Evolutionary conservation across 768 basidiomycete species (phyloP), one percentile per base, ranked within the genome.

Genomic region (Phlebiopsis gigantea): DNA sequence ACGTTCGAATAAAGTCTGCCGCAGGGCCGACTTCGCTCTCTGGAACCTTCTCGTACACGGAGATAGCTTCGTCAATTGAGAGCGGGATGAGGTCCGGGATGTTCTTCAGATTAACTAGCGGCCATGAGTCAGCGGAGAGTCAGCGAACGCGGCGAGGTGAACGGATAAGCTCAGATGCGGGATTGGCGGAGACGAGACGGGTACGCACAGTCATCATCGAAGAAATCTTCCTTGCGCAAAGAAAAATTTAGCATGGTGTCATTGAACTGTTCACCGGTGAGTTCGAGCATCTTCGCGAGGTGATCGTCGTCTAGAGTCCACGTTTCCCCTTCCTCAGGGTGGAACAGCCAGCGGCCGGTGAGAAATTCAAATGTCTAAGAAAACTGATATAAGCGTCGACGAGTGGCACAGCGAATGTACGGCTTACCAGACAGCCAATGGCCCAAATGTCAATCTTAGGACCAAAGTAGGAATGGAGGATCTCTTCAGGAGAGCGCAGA

Each of bases 361-460:
- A 69, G 59, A 3, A 69, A 61, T 52, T 69, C 68, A 53, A 68
- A 70, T 9, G 64, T 56, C 60, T 69, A 41, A 24, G 24, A 17
- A 22, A 17, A 24, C 4, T 46, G 14, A 44, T 6, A 51, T n/a
- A 12, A 17, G 50, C 21, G 6, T 22, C 19, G 19, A 12, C 2
- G 58, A 17, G 19, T 29, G 48, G 19, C 4, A 48, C 47, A 21
- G 8, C 25, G 19, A 17, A 4, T 39, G 14, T 17, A 14, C 10
- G 8, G 54, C 65, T 41, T 46, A 67, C 69, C 24, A 70, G 39
- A 41, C 69, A 71, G 8, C 70, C 69, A 14, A 71, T 31, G 46
- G 66, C 66, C 71, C 71, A 72, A 28, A 72, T 65, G 53, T 69
- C 68, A 1, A 66, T 46, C 28, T 57, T 61, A 0, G 67, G 57